Conservation (phyloP, 2,329 filamentous ascomycete genomes). For the Cercospora canescens region DNA sequence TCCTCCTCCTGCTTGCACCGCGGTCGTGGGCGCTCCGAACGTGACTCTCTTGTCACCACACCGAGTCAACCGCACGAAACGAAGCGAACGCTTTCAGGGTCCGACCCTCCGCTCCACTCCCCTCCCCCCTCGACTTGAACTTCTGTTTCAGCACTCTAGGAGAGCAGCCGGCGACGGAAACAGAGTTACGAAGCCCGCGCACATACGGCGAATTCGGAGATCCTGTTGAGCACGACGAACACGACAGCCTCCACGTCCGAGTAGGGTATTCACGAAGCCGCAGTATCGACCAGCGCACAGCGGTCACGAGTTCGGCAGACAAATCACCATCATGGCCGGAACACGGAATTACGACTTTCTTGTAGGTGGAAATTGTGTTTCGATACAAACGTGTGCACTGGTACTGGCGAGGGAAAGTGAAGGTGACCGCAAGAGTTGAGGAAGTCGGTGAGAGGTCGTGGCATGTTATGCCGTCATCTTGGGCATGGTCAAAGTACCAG, state of each 20-base stretch:
- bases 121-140: background rate
- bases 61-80: background rate
- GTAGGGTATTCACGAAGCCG: background rate
- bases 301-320: background rate
- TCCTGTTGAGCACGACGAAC: background rate
- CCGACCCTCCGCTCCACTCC: background rate
- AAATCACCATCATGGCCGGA: constrained; percentile 70
- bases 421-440: background rate
- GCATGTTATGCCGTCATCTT: background rate
- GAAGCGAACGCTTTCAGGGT: background rate
- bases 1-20: background rate
- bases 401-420: background rate
- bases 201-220: background rate
- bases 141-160: background rate
- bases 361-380: constrained; percentile 57
- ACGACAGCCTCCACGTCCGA: background rate
- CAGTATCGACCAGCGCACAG: background rate
- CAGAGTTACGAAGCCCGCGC: background rate
- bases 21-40: background rate
- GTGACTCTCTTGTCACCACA: background rate
- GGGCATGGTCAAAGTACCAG: background rate
- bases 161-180: background rate
- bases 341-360: constrained; percentile 99
- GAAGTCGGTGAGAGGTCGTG: background rate
- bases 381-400: background rate